Evolutionary conservation across 331 rosid genomes (phyloP).

Genomic region (Quercus phellos): DNA sequence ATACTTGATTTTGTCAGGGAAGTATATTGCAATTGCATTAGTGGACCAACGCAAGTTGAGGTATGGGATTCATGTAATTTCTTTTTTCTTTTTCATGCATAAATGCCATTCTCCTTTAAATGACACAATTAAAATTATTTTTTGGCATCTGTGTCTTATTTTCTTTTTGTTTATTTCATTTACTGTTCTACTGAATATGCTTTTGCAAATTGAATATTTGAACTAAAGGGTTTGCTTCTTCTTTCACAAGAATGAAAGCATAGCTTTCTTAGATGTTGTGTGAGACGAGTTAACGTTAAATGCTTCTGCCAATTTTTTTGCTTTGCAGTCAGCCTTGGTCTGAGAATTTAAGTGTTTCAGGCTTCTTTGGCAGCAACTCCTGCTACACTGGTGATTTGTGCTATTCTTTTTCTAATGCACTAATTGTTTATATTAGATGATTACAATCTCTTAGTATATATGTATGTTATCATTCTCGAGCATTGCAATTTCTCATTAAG

Average conservation of each 20-base stretch:
- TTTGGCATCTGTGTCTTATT: background rate
- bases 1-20: slow-evolving; percentile 66
- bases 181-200: background rate
- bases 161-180: background rate
- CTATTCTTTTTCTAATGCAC: slow-evolving; percentile 11
- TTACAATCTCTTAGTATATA: background rate
- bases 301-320: slow-evolving; percentile 32
- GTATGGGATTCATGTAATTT: slow-evolving; percentile 33
- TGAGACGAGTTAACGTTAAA: slow-evolving; percentile 21
- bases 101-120: background rate
- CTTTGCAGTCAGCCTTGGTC: slow-evolving; percentile 49
- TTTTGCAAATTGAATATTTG: background rate
- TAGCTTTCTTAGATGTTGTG: background rate
- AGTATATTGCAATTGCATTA: slow-evolving; percentile 75
- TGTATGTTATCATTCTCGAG: background rate
- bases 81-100: slow-evolving; percentile 17
- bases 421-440: slow-evolving; percentile 1
- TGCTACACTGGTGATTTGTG: slow-evolving; percentile 68
- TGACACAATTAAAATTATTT: background rate
- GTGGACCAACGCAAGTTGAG: slow-evolving; percentile 85
- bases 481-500: background rate
- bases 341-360: slow-evolving; percentile 51
- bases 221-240: background rate
- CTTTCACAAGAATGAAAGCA: slow-evolving; percentile 2
- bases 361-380: slow-evolving; percentile 42